These are phyloP conservation scores for Secale cereale DNA, from an alignment of 176 grass and related monocot genomes.

Conservation along the genomic window DNA sequence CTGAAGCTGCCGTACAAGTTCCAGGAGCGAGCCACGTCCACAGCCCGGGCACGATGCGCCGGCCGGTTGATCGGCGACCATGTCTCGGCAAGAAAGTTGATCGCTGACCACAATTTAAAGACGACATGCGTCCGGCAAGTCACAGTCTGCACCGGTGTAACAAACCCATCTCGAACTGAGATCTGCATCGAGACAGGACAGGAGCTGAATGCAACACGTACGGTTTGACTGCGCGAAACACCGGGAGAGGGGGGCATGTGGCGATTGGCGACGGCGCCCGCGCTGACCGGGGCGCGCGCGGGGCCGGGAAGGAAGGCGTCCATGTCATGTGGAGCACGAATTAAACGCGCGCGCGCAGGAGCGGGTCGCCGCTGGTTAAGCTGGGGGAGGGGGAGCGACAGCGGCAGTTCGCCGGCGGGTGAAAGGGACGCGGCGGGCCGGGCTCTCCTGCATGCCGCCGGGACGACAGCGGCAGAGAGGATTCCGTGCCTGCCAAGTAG, in stretches of 20 bases:
- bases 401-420: not conserved
- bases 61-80: not conserved
- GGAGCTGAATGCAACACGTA: not conserved
- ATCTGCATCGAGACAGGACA: not conserved
- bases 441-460: not conserved
- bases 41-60: not conserved
- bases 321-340: constrained; percentile 11
- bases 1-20: constrained; percentile 46
- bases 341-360: not conserved
- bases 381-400: not conserved
- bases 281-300: not conserved
- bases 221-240: not conserved
- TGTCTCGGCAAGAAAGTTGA: not conserved
- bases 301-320: not conserved
- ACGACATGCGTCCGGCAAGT: not conserved
- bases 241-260: not conserved
- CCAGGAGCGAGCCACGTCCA: not conserved
- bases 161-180: not conserved
- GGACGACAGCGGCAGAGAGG: not conserved
- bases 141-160: not conserved
- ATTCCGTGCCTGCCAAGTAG: not conserved
- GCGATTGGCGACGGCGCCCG: not conserved
- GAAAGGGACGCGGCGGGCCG: not conserved
- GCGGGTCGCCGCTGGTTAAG: not conserved
- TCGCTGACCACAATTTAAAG: not conserved